Percentiles rank a stretch among this genome's conserved stretches.
These are phyloP conservation scores for Saccharomycopsis fermentans DNA, from an alignment of 805 yeast genomes.

Conservation along the genomic window DNA sequence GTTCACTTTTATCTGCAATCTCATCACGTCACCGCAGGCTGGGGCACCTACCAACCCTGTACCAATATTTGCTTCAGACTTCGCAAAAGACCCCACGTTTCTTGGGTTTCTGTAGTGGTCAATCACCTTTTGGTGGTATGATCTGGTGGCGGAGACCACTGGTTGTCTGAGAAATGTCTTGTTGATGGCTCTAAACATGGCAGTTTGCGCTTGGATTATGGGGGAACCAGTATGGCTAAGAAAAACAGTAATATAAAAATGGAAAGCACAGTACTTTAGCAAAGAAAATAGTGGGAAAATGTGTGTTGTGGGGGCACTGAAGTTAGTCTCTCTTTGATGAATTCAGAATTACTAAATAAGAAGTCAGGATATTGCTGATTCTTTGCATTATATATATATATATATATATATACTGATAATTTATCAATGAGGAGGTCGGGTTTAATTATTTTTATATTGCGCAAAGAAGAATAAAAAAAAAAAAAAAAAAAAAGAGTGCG, in stretches of 20 bases:
- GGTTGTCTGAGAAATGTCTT: not conserved
- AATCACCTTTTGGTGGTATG: slow-evolving; percentile 83
- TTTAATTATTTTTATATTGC: not conserved
- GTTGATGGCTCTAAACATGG: not conserved
- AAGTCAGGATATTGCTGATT: no score
- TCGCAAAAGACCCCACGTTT: slow-evolving; percentile 89
- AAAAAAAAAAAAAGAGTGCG: not conserved
- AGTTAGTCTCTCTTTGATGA: no score
- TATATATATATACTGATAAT: no score
- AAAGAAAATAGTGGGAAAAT: no score
- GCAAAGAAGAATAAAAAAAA: not conserved
- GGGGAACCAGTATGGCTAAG: no score
- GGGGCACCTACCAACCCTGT: slow-evolving; percentile 99
- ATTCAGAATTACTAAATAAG: no score
- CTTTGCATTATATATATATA: no score
- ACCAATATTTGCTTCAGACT: slow-evolving; percentile 67
- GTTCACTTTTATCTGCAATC: slow-evolving; percentile 87
- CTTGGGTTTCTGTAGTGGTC: slow-evolving; percentile 96
- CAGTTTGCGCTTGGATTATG: not conserved
- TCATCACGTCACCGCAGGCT: slow-evolving; percentile 99
- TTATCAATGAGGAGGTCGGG: no score
- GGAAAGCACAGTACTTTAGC: no score
- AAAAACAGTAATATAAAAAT: no score
- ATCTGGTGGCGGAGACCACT: not conserved
- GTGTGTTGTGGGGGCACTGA: no score